Evolutionary conservation across 129 eudicot species (phyloP).

Genomic region (Gnaphalium uliginosum): DNA sequence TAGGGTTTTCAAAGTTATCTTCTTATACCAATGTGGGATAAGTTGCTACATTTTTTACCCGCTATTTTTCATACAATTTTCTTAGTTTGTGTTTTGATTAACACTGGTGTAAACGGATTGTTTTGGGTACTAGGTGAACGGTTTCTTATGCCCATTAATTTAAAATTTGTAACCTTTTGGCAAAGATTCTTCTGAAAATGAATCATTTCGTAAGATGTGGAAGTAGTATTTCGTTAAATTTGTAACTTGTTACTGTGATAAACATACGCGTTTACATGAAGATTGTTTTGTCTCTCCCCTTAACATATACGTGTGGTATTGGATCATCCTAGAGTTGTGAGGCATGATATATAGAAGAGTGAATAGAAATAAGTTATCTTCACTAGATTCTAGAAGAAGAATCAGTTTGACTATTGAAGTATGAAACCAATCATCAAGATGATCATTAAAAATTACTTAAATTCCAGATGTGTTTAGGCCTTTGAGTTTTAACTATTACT

Average conservation of each 20-base stretch:
- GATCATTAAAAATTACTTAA: constrained; percentile 39
- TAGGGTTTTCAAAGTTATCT: background rate
- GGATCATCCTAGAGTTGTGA: constrained; percentile 31
- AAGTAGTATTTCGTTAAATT: background rate
- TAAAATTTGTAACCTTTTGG: background rate
- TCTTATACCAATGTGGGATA: background rate
- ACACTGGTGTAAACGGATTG: background rate
- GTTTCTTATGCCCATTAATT: background rate
- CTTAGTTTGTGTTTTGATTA: constrained; percentile 5
- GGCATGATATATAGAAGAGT: constrained; percentile 9
- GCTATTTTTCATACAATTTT: background rate
- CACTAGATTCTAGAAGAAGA: constrained; percentile 51
- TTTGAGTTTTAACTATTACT: constrained; percentile 31
- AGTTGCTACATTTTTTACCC: background rate
- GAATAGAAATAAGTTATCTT: constrained; percentile 26
- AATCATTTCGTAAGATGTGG: background rate
- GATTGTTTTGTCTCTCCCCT: constrained; percentile 20
- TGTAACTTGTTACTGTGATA: background rate
- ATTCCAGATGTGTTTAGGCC: constrained; percentile 37
- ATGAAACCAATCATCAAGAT: constrained; percentile 46
- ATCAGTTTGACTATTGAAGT: constrained; percentile 33
- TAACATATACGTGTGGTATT: constrained; percentile 31
- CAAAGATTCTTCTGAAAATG: background rate
- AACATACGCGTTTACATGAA: constrained; percentile 11
- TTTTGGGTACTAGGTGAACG: background rate